Percentiles rank a stretch among this genome's conserved stretches.
Conservation (phyloP, 2,329 filamentous ascomycete species). For the Elsinoe perseae region DNA sequence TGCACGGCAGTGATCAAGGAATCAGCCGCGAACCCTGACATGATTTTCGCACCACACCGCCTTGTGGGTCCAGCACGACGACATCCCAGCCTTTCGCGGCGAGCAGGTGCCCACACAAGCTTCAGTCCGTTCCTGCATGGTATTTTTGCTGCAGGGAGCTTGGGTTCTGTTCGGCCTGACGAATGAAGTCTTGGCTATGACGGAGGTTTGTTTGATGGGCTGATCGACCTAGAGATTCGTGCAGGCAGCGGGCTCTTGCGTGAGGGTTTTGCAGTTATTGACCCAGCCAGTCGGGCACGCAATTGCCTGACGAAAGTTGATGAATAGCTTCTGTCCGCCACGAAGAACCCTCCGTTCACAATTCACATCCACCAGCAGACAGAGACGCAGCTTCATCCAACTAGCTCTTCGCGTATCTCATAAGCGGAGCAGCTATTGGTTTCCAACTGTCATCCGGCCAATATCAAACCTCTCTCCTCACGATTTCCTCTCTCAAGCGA, state of each 20-base stretch:
- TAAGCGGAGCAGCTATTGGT: background rate
- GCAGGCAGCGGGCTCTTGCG: background rate
- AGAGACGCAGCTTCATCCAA: background rate
- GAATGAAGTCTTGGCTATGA: constrained; percentile 13
- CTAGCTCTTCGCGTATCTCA: background rate
- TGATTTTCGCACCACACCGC: background rate
- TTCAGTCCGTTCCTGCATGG: constrained; percentile 1
- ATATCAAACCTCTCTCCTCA: background rate
- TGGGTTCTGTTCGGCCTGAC: background rate
- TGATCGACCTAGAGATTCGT: background rate
- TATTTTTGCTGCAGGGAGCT: constrained; percentile 1
- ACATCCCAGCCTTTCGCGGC: background rate
- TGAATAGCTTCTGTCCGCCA: background rate
- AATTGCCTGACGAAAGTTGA: constrained; percentile 1
- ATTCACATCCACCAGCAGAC: background rate
- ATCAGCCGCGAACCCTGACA: background rate
- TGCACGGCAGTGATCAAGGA: background rate
- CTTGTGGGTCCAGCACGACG: background rate
- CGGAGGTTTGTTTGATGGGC: background rate
- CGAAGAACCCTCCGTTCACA: background rate
- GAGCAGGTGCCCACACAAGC: background rate
- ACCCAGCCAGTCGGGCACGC: background rate
- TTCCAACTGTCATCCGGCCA: background rate
- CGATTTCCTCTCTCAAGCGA: background rate
- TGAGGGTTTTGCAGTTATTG: background rate